Percentiles rank a stretch among this genome's conserved stretches.
Evolutionary conservation across 2,329 filamentous ascomycete species (phyloP).

Genomic region (Aurifilum marmelostoma): DNA sequence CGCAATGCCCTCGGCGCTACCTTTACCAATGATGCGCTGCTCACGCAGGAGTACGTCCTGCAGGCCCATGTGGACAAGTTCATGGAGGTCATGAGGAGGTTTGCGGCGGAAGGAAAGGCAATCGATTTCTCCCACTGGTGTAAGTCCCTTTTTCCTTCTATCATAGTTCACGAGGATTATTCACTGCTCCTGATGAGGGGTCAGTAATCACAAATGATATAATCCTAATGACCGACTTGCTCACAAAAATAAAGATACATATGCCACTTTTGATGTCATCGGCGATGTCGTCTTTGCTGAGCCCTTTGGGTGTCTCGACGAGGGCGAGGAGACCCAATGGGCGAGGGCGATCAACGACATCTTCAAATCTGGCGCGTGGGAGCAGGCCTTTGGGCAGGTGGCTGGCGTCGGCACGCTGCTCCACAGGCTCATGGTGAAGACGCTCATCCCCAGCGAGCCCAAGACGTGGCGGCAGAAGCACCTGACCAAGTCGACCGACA

Average conservation of each 20-base stretch:
- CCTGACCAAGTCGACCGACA: conserved; percentile 24
- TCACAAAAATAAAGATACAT: conserved; percentile 14
- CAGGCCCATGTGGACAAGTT: conserved; percentile 34
- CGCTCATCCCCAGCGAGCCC: conserved; percentile 31
- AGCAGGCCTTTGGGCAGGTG: conserved; percentile 35
- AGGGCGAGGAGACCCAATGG: conserved; percentile 51
- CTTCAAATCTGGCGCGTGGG: conserved; percentile 33
- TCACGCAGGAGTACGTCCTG: conserved; percentile 34
- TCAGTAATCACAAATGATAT: no score
- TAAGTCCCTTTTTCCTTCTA: conserved; percentile 23
- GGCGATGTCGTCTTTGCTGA: conserved; percentile 56
- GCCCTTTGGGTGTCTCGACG: conserved; percentile 52
- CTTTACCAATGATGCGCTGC: conserved; percentile 35
- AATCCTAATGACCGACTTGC: conserved; percentile 27
- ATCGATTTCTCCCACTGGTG: conserved; percentile 36
- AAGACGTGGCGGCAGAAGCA: conserved; percentile 9
- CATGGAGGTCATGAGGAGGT: conserved; percentile 27
- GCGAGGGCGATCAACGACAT: conserved; percentile 50
- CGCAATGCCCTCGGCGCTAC: conserved; percentile 34
- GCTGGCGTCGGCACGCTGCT: conserved; percentile 35
- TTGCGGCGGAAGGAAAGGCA: conserved; percentile 22
- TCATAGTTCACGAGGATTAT: no score
- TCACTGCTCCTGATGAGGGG: neutral
- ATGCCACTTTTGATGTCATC: conserved; percentile 57
- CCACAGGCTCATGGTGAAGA: conserved; percentile 30